Evolutionary conservation across 805 yeast genomes (phyloP).

Genomic region (Nakazawaea molendinolei): DNA sequence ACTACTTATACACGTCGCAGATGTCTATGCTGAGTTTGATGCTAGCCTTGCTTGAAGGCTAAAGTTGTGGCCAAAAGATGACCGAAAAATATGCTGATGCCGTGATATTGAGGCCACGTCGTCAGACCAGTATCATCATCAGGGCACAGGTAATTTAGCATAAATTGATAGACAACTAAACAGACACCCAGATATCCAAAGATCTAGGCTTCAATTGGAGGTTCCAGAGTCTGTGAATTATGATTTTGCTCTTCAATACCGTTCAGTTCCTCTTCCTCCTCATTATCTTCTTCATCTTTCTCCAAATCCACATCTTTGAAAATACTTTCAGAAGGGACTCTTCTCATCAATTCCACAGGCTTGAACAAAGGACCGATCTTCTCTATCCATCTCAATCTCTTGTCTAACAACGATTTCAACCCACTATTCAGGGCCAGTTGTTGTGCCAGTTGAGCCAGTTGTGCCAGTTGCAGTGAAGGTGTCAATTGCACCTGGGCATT

Average conservation of each 20-base stretch:
- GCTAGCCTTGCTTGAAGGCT: too few species aligned
- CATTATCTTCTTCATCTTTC: constrained; percentile 16
- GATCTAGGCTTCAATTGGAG: too few species aligned
- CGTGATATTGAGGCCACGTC: too few species aligned
- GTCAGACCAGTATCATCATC: too few species aligned
- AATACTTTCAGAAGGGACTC: constrained; percentile 61
- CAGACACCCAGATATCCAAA: too few species aligned
- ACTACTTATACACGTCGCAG: too few species aligned
- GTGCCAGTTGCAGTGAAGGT: constrained; percentile 25
- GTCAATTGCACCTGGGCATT: constrained; percentile 19
- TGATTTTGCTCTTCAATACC: constrained; percentile 13
- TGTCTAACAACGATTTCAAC: constrained; percentile 72
- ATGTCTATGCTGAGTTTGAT: too few species aligned
- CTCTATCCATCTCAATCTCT: constrained; percentile 81
- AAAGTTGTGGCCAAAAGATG: too few species aligned
- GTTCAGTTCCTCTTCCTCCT: constrained; percentile 19
- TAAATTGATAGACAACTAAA: too few species aligned
- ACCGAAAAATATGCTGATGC: too few species aligned
- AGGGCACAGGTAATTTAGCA: too few species aligned
- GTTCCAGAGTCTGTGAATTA: too few species aligned
- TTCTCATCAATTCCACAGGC: constrained; percentile 60
- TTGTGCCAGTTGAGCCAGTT: constrained; percentile 30
- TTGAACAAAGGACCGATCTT: constrained; percentile 84
- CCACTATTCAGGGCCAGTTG: constrained; percentile 76
- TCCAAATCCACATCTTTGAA: constrained; percentile 33